phyloP scores from a whole-genome alignment of 352 stramenopile species.

The Aphanomyces cochlioides region DNA sequence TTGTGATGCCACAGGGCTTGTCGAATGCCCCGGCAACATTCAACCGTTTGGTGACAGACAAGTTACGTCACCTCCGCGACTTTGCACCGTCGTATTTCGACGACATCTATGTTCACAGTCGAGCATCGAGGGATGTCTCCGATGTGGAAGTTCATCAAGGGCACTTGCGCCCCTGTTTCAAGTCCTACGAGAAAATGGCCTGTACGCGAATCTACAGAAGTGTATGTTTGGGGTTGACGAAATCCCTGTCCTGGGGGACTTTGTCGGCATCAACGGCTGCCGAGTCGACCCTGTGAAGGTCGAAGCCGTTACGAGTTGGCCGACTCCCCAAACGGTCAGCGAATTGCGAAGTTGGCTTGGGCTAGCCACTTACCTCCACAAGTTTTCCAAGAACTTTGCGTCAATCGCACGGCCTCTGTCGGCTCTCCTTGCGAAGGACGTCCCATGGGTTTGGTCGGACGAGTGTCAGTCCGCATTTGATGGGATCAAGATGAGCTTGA shows the following conservation, averaged over 20 bases:
- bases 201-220: constrained; percentile 38
- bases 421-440: constrained; percentile 9
- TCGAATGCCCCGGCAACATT: constrained; percentile 38
- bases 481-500: background rate
- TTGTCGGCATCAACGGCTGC: constrained; percentile 22
- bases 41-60: constrained; percentile 37
- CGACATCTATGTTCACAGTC: constrained; percentile 38
- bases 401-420: constrained; percentile 18
- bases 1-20: constrained; percentile 37
- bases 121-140: background rate
- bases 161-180: constrained; percentile 33
- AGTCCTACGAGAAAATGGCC: constrained; percentile 31
- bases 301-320: constrained; percentile 28
- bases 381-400: constrained; percentile 31
- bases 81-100: constrained; percentile 38
- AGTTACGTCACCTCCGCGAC: constrained; percentile 31
- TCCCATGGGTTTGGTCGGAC: constrained; percentile 10
- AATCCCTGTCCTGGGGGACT: constrained; percentile 38
- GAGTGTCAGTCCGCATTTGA: constrained; percentile 22
- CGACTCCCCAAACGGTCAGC: constrained; percentile 32
- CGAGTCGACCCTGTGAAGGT: constrained; percentile 19
- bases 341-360: constrained; percentile 13
- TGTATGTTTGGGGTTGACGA: constrained; percentile 26
- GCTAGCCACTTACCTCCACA: constrained; percentile 29
- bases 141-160: constrained; percentile 31